Base-by-base conservation (phyloP, 2,329 filamentous ascomycete species). In the Ramichloridium luteum region DNA sequence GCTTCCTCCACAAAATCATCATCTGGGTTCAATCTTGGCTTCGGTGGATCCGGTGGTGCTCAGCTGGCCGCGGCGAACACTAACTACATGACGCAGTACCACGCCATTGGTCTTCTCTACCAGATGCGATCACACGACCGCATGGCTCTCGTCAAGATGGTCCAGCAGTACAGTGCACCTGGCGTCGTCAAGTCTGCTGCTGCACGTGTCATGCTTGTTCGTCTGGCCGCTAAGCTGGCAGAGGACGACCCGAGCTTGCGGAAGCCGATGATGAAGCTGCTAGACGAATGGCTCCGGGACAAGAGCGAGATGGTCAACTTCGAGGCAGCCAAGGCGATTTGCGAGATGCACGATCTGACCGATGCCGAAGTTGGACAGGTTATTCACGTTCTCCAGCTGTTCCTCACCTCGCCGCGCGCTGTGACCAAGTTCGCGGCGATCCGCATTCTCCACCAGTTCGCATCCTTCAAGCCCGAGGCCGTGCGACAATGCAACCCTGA, bases 241-340 rank as follows among this genome's bases (percentile, higher is more conserved):
- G 85, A 93, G 56, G 90, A 98, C 54, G 90, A 98, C 50, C 71
- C 75, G 23, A 79, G 83, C 44, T 69, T 96, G 51, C 70, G 88
- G 47, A 92, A 82, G 64, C 85, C 86, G 38, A 98, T 98, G 90
- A 90, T 93, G 74, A 78, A 86, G 61, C 74, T 98, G 45, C 72
- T 98, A 49, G 88, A 96, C 57, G 82, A 85, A 51, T 96, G 88
- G 88, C 65, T 98, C 58, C 76, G 86, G 57, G 88, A 96, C 62
- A 96, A 98, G 77, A 93, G 85, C 60, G 90, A 96, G 59, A 93
- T 93, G 84, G 86, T 98, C 62, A 96, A 94, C 66, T 94, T 98
- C 47, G 90, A 98, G 63, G 90, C 90, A 32, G 90, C 90, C 43
- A 96, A 96, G 70, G 88, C 88, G 31, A 93, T 98, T 51, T 93